Evolutionary conservation across 192 early-diverging fungal species (phyloP).

Genomic region (Coemansia reversa): DNA sequence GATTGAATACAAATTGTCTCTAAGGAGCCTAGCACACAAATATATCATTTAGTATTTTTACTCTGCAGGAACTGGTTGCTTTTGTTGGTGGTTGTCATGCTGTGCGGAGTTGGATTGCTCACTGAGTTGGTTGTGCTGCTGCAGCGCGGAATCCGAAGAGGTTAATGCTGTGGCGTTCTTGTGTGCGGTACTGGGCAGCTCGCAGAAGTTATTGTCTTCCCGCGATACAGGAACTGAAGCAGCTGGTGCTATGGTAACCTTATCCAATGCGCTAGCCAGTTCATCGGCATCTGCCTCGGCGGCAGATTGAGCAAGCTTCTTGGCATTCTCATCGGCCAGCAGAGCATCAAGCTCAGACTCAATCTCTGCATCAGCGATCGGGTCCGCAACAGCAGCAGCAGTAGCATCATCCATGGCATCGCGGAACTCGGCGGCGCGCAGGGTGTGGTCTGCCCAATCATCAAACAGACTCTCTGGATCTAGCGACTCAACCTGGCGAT

Average conservation of each 20-base stretch:
- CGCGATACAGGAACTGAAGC: background rate
- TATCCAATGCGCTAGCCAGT: conserved; percentile 14
- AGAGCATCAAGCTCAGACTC: conserved; percentile 45
- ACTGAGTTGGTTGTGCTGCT: no score
- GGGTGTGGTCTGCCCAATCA: conserved; percentile 32
- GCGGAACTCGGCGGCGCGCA: conserved; percentile 19
- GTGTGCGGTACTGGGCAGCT: no score
- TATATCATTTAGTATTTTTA: no score
- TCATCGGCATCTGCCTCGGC: conserved; percentile 1
- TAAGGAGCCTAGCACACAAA: no score
- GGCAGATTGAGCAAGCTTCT: background rate
- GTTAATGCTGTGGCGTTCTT: no score
- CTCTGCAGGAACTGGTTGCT: no score
- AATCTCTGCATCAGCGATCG: conserved; percentile 20
- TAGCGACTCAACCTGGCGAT: conserved; percentile 6
- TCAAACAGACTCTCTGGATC: conserved; percentile 18
- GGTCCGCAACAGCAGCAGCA: background rate
- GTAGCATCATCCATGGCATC: conserved; percentile 11
- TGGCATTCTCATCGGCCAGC: conserved; percentile 10
- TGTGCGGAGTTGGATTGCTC: no score
- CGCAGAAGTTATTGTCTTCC: no score
- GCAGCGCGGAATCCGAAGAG: no score
- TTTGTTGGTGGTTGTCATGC: no score
- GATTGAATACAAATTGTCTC: no score
- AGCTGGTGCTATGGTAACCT: conserved; percentile 8